Base-by-base conservation (phyloP, 495 filamentous ascomycete species). In the Podospora didyma region DNA sequence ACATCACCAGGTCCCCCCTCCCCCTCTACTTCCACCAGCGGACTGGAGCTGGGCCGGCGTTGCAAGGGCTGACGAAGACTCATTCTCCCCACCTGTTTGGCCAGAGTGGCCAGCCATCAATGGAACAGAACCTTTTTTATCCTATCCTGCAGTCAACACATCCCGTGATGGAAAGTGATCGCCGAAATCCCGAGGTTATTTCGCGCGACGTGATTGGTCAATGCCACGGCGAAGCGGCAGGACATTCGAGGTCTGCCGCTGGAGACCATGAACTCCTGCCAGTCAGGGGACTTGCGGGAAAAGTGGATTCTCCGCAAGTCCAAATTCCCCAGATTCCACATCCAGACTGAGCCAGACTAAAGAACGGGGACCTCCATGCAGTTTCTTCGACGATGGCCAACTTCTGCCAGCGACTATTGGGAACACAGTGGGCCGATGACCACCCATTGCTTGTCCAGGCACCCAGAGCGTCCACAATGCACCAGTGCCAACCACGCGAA, bases 241-340 rank as follows among this genome's bases (percentile, higher is more conserved):
- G 39, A 14, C 0, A 7, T 17, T 7, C 3, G n/a, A 42, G 39
- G 39, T 42, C 39, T 9, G 14, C n/a, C n/a, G 39, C n/a, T 2
- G 39, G 39, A 14, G 39, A 42, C 39, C 9, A 12, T 5, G 9
- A 42, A 17, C 14, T 42, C 39, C 26, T 9, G n/a, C 31, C 20
- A 16, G 46, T 51, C 34, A 10, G 44, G 49, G 55, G 35, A 34
- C 34, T 26, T 14, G 24, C 58, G 58, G 58, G 53, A 56, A 45
- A 61, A 44, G 58, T 61, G 58, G 58, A 61, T 61, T 56, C 49
- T 61, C 58, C 58, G 53, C 53, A 39, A 31, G 39, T 35, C 39
- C 23, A 37, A 37, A 10, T 46, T 51, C 54, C 46, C 34, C 46
- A 45, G 51, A 21, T 23, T 39, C 46, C 48, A 46, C 37, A 39